Conservation (phyloP, 108 stramenopile genomes). For the Skeletonema menzelii region DNA sequence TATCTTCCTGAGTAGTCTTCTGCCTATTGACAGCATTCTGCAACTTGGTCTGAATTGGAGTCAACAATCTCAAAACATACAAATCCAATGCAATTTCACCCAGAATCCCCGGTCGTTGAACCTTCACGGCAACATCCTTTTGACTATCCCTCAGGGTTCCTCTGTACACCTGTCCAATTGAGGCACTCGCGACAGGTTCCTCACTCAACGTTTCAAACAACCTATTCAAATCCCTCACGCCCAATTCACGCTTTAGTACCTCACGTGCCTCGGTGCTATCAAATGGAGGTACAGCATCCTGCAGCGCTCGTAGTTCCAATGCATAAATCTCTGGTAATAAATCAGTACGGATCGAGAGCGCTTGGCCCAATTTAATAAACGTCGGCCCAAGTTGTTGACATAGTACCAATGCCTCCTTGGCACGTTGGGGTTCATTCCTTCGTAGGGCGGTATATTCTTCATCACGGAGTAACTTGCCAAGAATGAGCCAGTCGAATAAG, state of each 20-base stretch:
- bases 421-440: constrained; percentile 69
- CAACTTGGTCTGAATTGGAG: constrained; percentile 71
- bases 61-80: constrained; percentile 77
- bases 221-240: constrained; percentile 36
- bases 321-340: constrained; percentile 82
- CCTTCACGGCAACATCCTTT: constrained; percentile 90
- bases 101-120: constrained; percentile 92
- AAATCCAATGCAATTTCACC: constrained; percentile 90
- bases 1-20: constrained; percentile 53
- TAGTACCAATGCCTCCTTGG: constrained; percentile 61
- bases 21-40: constrained; percentile 62
- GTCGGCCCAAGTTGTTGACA: constrained; percentile 82
- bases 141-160: constrained; percentile 49
- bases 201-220: constrained; percentile 50
- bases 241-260: constrained; percentile 63
- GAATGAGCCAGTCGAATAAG: constrained; percentile 72
- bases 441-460: constrained; percentile 66
- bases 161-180: constrained; percentile 77
- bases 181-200: constrained; percentile 67
- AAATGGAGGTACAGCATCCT: constrained; percentile 89
- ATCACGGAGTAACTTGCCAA: constrained; percentile 63
- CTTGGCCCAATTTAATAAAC: constrained; percentile 89
- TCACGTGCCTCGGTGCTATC: constrained; percentile 52
- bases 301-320: constrained; percentile 75
- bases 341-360: constrained; percentile 84